Conservation (phyloP, 805 yeast genomes). For the Cyberlindnera americana region DNA sequence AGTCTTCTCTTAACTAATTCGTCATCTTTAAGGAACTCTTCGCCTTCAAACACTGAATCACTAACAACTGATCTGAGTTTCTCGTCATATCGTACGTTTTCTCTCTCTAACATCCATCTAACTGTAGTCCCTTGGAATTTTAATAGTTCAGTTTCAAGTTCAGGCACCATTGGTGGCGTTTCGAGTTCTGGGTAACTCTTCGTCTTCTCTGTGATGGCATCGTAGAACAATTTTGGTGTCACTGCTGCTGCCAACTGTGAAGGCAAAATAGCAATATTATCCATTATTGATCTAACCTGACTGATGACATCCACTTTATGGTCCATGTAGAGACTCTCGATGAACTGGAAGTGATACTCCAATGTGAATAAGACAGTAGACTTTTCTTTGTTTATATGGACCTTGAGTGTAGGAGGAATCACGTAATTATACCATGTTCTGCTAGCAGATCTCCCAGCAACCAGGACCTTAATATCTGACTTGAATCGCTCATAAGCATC, state of each 20-base stretch:
- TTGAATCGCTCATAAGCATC: background rate
- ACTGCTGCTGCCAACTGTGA: constrained; percentile 5
- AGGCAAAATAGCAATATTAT: background rate
- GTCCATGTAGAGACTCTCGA: constrained; percentile 12
- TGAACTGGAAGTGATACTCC: constrained; percentile 7
- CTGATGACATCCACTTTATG: constrained; percentile 2
- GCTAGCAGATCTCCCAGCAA: background rate
- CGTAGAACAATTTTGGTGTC: constrained; percentile 44
- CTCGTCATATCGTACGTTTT: constrained; percentile 37
- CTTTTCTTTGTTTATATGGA: background rate
- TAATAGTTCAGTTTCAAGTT: constrained; percentile 40
- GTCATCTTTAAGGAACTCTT: constrained; percentile 15
- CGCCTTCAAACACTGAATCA: constrained; percentile 22
- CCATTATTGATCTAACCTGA: constrained; percentile 5
- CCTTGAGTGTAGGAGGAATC: constrained; percentile 6
- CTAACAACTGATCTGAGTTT: constrained; percentile 24
- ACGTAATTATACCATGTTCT: background rate
- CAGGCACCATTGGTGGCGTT: constrained; percentile 33
- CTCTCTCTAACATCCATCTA: constrained; percentile 53
- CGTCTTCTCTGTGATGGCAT: constrained; percentile 45
- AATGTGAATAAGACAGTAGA: constrained; percentile 1
- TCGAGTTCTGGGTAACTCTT: constrained; percentile 17
- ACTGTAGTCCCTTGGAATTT: constrained; percentile 53
- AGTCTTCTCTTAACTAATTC: constrained; percentile 30
- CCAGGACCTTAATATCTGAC: background rate